Evolutionary conservation across 192 early-diverging fungal species (phyloP), one percentile per base, ranked within the genome.

Genomic region (Spizellomyces punctatus): DNA sequence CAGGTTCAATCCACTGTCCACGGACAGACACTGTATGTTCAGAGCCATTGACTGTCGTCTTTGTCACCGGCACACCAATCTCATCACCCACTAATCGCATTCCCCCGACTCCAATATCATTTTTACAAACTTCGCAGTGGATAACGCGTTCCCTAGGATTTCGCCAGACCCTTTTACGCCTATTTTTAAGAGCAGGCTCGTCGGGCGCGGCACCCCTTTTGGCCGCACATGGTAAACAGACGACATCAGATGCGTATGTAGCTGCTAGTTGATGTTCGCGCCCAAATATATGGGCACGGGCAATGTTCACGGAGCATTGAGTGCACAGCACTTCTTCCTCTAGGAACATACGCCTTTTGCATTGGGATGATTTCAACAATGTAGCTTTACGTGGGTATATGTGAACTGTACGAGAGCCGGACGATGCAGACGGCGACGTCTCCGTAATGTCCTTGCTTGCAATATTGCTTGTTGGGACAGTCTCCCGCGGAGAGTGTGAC

Each of bases 61-160:
- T 17, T 60, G 48, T 66, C 58, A 43, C 63, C 41, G 41, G 6
- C 12, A 61, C 19, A 4, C 12, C 14, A 17, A 22, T 1, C 12
- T 61, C 17, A 17, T 17, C 27, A 10, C 14, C 36, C 10, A 17
- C 52, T 1, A 16, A 42, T 59, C n/a, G 58, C 55, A 61, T 48
- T 67, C 60, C 73, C 5, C 73, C 67, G 9, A 44, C 22, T 48
- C 67, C 73, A 10, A 74, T 36, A 19, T 64, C 55, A n/a, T 58
- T 4, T 47, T 22, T 74, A 45, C 73, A 74, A 54, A 74, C 73
- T 12, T 74, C 73, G 71, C 73, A 74, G 46, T 74, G 22, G 10
- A 74, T n/a, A 10, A 22, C 69, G 36, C 46, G 22, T 41, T 70
- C 69, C 27, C 41, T n/a, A 44, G 17, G n/a, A 42, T 68, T 48